Evolutionary conservation across 2,329 filamentous ascomycete genomes (phyloP).

Genomic region (Ophidiomyces ophidiicola): DNA sequence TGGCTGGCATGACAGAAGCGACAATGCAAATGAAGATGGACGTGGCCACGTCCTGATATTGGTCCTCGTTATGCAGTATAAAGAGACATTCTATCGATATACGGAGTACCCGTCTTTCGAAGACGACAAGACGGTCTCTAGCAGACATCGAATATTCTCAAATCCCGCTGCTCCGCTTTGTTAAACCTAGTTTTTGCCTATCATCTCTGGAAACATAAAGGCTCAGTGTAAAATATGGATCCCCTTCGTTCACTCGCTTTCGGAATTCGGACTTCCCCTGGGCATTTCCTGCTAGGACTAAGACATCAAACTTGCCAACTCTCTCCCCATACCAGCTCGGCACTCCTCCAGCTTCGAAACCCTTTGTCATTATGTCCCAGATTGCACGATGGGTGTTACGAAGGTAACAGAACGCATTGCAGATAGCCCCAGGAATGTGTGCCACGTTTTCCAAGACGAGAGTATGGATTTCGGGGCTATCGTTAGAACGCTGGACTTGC

Average conservation of each 20-base stretch:
- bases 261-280: slow-evolving; percentile 4
- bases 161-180: too few relatives aligned
- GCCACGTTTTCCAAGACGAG: slow-evolving; percentile 25
- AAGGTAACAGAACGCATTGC: slow-evolving; percentile 24
- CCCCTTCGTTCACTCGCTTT: too few relatives aligned
- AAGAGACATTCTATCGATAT: neutral
- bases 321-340: neutral
- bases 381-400: slow-evolving; percentile 4
- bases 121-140: too few relatives aligned
- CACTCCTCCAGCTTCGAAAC: neutral
- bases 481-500: slow-evolving; percentile 17
- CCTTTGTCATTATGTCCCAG: neutral
- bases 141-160: too few relatives aligned
- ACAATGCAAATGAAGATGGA: too few relatives aligned
- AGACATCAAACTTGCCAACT: neutral
- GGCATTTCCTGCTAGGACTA: neutral
- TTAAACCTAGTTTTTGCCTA: too few relatives aligned
- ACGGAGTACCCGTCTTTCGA: too few relatives aligned
- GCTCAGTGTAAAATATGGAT: too few relatives aligned
- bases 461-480: slow-evolving; percentile 17
- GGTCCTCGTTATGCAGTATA: too few relatives aligned
- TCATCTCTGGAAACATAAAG: too few relatives aligned
- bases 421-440: slow-evolving; percentile 26
- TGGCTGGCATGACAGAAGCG: too few relatives aligned
- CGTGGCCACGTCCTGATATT: too few relatives aligned